Evolutionary conservation across 306 rosid species (phyloP).

Genomic region (Acacia crassicarpa): DNA sequence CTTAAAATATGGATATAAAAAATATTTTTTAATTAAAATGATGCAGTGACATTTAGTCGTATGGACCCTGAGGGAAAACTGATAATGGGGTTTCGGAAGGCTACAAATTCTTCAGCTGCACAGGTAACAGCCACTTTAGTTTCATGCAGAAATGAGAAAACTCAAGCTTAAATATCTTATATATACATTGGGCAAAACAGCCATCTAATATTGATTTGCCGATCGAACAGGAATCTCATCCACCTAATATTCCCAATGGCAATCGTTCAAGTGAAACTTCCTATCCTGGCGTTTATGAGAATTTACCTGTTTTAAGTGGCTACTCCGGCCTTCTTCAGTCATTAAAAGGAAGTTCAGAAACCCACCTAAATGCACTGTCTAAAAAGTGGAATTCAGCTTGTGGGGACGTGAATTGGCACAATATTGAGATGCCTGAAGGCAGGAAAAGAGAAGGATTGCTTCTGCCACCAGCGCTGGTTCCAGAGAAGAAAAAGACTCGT

Average conservation of each 20-base stretch:
- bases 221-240: constrained; percentile 81
- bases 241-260: constrained; percentile 72
- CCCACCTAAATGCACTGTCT: constrained; percentile 68
- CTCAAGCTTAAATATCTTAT: constrained; percentile 43
- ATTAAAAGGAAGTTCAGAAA: constrained; percentile 75
- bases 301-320: constrained; percentile 91
- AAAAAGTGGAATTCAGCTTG: constrained; percentile 68
- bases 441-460: constrained; percentile 69
- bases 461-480: constrained; percentile 62
- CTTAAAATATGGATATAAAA: constrained; percentile 8
- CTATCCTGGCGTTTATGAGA: constrained; percentile 86
- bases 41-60: constrained; percentile 93
- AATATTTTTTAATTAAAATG: not conserved
- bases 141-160: constrained; percentile 31
- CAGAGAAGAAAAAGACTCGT: constrained; percentile 84
- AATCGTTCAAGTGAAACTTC: constrained; percentile 86
- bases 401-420: constrained; percentile 77
- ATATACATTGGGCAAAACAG: not conserved
- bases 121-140: constrained; percentile 71
- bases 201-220: constrained; percentile 47
- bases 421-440: constrained; percentile 65
- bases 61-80: constrained; percentile 99
- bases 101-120: constrained; percentile 61
- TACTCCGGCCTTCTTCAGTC: constrained; percentile 96
- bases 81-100: constrained; percentile 96